Conservation (phyloP, 495 filamentous ascomycete genomes). For the Chaetomium tenue region DNA sequence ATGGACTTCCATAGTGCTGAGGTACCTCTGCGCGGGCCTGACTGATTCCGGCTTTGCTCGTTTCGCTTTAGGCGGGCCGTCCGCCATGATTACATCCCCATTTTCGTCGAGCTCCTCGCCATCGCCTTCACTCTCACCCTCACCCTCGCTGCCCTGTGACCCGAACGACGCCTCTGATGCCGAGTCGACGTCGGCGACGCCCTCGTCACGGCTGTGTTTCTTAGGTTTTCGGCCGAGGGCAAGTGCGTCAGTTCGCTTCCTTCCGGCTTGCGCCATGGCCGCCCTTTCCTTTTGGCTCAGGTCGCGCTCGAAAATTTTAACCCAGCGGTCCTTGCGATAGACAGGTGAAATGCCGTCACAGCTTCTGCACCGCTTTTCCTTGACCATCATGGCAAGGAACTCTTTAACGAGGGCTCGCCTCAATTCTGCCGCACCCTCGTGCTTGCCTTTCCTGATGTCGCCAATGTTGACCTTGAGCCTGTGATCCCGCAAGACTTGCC, state of each 20-base stretch:
- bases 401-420: slow-evolving; percentile 73
- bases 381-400: slow-evolving; percentile 67
- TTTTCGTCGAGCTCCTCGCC: slow-evolving; percentile 54
- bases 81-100: slow-evolving; percentile 53
- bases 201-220: slow-evolving; percentile 56
- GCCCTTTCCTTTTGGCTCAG: slow-evolving; percentile 66
- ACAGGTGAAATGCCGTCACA: slow-evolving; percentile 72
- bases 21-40: slow-evolving; percentile 56
- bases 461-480: slow-evolving; percentile 49
- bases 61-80: slow-evolving; percentile 36
- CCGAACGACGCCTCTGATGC: slow-evolving; percentile 49
- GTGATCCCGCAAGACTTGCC: slow-evolving; percentile 57
- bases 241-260: slow-evolving; percentile 64
- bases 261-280: slow-evolving; percentile 68
- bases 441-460: slow-evolving; percentile 63
- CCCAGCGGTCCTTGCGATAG: slow-evolving; percentile 81
- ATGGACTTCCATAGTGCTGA: slow-evolving; percentile 73
- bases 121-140: slow-evolving; percentile 47
- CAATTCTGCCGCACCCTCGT: slow-evolving; percentile 73
- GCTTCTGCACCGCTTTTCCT: slow-evolving; percentile 64
- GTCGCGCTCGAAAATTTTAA: slow-evolving; percentile 89
- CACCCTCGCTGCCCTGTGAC: slow-evolving; percentile 42
- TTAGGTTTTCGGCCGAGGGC: slow-evolving; percentile 39
- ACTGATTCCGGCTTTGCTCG: slow-evolving; percentile 32
- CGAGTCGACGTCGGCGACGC: slow-evolving; percentile 64